phyloP scores from a whole-genome alignment of 75 land plant genomes.

The Chamaecyparis obtusa region DNA sequence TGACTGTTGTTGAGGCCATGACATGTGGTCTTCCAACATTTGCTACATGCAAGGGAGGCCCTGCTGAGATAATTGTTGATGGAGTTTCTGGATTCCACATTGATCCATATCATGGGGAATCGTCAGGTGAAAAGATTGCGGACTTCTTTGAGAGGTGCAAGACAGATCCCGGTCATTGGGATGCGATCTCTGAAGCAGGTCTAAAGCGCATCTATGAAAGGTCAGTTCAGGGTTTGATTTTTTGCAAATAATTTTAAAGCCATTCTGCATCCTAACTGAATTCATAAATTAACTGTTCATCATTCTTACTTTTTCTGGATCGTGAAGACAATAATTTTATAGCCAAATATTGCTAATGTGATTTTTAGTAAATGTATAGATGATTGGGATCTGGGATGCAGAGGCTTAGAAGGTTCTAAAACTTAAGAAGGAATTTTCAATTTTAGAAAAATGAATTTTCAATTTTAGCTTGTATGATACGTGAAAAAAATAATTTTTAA shows the following conservation, averaged over 20 bases:
- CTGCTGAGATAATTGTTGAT: conserved; percentile 65
- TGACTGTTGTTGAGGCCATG: conserved; percentile 68
- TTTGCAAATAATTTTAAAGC: not conserved
- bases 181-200: conserved; percentile 41
- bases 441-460: not conserved
- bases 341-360: not conserved
- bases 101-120: conserved; percentile 51
- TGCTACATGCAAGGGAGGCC: conserved; percentile 61
- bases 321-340: not conserved
- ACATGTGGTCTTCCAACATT: conserved; percentile 69
- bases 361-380: not conserved
- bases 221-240: conserved; percentile 20
- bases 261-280: not conserved
- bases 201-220: conserved; percentile 51
- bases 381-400: not conserved
- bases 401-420: not conserved
- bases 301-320: not conserved
- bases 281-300: not conserved
- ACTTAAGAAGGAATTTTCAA: too few relatives aligned
- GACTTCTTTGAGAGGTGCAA: conserved; percentile 52
- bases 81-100: conserved; percentile 66
- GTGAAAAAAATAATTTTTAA: too few relatives aligned
- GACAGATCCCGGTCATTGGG: conserved; percentile 37
- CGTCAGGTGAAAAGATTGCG: conserved; percentile 27
- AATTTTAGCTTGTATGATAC: too few relatives aligned